Percentiles rank a stretch among this genome's conserved stretches.
phyloP scores from a whole-genome alignment of 305 asterid species.

The Fraxinus xanthoxyloides region DNA sequence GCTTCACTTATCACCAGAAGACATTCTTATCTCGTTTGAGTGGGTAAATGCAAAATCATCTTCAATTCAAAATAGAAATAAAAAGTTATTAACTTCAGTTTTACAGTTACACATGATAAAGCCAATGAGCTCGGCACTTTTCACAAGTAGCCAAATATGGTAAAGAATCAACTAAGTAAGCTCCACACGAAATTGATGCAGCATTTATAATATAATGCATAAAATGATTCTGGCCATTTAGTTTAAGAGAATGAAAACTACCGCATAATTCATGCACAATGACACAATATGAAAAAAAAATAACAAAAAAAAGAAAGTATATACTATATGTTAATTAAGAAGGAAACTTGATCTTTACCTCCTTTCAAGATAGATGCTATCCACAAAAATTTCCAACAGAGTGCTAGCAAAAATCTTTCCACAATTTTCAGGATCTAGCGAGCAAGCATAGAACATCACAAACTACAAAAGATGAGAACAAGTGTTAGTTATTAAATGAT shows the following conservation, averaged over 20 bases:
- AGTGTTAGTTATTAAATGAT: background rate
- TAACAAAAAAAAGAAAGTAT: background rate
- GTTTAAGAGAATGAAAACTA: background rate
- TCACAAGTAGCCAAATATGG: background rate
- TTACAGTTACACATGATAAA: background rate
- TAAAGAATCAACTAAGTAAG: background rate
- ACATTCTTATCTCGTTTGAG: background rate
- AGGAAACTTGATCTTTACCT: conserved; percentile 46
- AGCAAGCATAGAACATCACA: conserved; percentile 89
- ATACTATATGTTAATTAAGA: background rate
- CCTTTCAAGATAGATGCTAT: conserved; percentile 46
- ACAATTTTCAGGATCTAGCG: conserved; percentile 86
- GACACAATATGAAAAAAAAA: background rate
- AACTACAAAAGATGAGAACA: conserved; percentile 53
- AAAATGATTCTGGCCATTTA: background rate
- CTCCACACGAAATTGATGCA: background rate
- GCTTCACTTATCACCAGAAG: background rate
- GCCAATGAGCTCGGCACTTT: background rate
- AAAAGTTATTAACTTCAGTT: background rate
- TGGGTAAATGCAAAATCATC: background rate
- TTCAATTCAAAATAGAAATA: background rate
- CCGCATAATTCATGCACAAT: background rate
- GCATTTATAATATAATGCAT: background rate
- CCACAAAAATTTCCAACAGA: conserved; percentile 54
- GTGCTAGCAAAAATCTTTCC: conserved; percentile 54